These are phyloP conservation scores for Secale cereale DNA, from an alignment of 176 grass and related monocot genomes.

Conservation along the genomic window DNA sequence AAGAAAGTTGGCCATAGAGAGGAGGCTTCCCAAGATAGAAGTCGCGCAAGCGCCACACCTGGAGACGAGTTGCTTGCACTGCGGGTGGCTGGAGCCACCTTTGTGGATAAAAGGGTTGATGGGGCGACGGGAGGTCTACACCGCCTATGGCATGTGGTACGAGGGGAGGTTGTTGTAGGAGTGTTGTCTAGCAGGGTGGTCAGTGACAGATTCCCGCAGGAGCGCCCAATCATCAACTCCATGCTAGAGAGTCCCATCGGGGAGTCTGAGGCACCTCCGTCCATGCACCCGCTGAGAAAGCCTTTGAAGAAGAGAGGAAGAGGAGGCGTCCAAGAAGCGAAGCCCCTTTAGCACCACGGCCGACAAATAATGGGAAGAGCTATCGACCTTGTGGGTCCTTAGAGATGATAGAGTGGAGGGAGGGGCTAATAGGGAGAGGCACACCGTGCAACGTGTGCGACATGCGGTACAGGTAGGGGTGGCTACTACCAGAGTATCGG, in stretches of 20 bases:
- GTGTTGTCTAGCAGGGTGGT: slow-evolving; percentile 56
- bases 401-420: slow-evolving; percentile 74
- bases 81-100: slow-evolving; percentile 57
- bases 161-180: slow-evolving; percentile 66
- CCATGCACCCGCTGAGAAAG: background rate
- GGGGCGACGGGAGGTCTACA: slow-evolving; percentile 71
- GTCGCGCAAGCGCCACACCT: background rate
- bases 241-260: background rate
- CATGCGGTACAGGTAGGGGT: slow-evolving; percentile 54
- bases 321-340: background rate
- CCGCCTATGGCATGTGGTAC: slow-evolving; percentile 64
- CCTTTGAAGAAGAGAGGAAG: background rate
- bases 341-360: background rate
- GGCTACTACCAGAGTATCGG: slow-evolving; percentile 80
- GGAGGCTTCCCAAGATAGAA: background rate
- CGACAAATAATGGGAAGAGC: background rate
- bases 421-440: slow-evolving; percentile 60
- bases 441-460: slow-evolving; percentile 82
- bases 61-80: slow-evolving; percentile 44
- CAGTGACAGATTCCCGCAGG: background rate
- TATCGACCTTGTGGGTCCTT: slow-evolving; percentile 62
- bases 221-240: background rate
- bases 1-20: background rate
- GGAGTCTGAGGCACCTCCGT: background rate
- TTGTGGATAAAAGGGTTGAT: slow-evolving; percentile 62